Evolutionary conservation across 106 monocot genomes (phyloP).

Genomic region (Dactylorhiza incarnata): DNA sequence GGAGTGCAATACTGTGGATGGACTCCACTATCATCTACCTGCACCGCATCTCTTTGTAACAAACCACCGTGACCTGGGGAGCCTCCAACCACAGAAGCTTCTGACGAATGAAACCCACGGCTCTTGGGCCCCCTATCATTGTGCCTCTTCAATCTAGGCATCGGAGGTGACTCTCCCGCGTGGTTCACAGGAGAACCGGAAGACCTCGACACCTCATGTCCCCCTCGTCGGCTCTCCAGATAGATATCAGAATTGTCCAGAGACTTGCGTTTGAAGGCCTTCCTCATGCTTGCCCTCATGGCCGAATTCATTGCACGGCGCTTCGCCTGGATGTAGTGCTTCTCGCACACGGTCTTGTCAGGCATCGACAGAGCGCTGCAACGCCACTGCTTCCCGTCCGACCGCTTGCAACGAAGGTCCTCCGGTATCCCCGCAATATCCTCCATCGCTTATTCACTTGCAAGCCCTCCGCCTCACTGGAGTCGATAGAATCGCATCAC

Average conservation of each 20-base stretch:
- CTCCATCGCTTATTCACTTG: slow-evolving; percentile 19
- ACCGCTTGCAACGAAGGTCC: slow-evolving; percentile 92
- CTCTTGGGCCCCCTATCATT: slow-evolving; percentile 35
- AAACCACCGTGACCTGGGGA: slow-evolving; percentile 3
- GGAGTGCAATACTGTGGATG: slow-evolving; percentile 11
- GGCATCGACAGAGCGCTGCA: slow-evolving; percentile 97
- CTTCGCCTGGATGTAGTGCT: slow-evolving; percentile 99
- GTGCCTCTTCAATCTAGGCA: slow-evolving; percentile 25
- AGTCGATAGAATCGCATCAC: not conserved
- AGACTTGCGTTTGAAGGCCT: slow-evolving; percentile 14
- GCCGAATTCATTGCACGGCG: slow-evolving; percentile 87
- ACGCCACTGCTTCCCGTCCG: slow-evolving; percentile 99
- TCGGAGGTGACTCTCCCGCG: slow-evolving; percentile 14
- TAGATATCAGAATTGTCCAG: slow-evolving; percentile 18
- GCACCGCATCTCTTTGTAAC: slow-evolving; percentile 11
- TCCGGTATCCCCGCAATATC: slow-evolving; percentile 56
- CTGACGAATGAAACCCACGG: slow-evolving; percentile 13
- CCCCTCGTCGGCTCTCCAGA: slow-evolving; percentile 19
- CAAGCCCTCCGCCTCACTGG: not conserved
- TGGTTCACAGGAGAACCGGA: slow-evolving; percentile 17
- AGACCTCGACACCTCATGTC: slow-evolving; percentile 25
- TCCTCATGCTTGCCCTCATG: slow-evolving; percentile 45
- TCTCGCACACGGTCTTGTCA: slow-evolving; percentile 98
- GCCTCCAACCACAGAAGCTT: slow-evolving; percentile 5
- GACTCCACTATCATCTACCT: slow-evolving; percentile 14